Base-by-base conservation (phyloP, 345 rosid genomes). In the Eutrema japonicum region DNA sequence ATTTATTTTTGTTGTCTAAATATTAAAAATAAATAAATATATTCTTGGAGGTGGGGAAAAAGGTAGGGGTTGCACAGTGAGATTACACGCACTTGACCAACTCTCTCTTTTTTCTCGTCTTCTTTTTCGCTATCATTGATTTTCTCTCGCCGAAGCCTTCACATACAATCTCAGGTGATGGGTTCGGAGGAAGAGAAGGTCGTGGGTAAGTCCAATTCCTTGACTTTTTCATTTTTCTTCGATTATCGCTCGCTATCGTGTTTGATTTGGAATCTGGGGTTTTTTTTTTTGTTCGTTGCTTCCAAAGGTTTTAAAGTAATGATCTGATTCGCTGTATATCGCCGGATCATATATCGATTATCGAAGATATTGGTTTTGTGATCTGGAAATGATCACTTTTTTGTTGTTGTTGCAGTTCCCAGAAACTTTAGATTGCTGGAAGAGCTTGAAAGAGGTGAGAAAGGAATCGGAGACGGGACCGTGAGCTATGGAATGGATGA, bases 401-500 rank as follows among this genome's bases (percentile, higher is more conserved):
- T 41, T 2, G 0, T 10, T 41, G 1, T 38, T 10, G n/a, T 6
- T 47, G 54, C 35, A 90, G 96, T 88, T n/a, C 93, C 96, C 0
- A 78, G 93, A 53, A 90, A 86, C 80, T 90, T 90, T 83, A 86
- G 96, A 78, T 80, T 88, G 86, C 75, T 90, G 74, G 93, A 90
- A 80, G 96, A 85, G 77, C 93, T 90, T 69, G 96, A 90, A 74
- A 92, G 91, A 48, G 96, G 96, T 66, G 93, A 90, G 84, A 90
- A 90, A 75, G 93, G 93, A 54, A 88, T 90, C 35, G 93, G 93
- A 7, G 96, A 90, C 55, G 96, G 96, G 5, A 84, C 93, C 4
- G 93, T 90, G 55, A 90, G 96, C 85, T 90, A 90, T 77, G 96
- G 96, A 67, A 88, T 88, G 96, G 93, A 90, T 78, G 93, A 90